Evolutionary conservation across 768 basidiomycete genomes (phyloP), one percentile per base, ranked within the genome.

Genomic region (Hygrocybe coccinea): DNA sequence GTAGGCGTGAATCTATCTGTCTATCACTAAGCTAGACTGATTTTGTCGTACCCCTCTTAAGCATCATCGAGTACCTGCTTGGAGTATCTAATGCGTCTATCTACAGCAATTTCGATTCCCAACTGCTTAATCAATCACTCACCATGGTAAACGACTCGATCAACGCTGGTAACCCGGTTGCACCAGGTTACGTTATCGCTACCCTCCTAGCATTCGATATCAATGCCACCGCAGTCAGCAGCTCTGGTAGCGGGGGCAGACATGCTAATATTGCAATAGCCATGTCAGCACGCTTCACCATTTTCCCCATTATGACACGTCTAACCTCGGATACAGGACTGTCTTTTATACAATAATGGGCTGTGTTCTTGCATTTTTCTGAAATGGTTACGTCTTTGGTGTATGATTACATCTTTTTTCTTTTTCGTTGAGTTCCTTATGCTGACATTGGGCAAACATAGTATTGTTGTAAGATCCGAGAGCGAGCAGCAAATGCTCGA

Each of bases 331-430:
- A 29, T 3, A 49, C 29, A 52, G 89, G 90, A 87, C 91, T 54
- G 78, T 91, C 29, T 74, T 91, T n/a, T 95, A 95, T 65, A 83
- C 83, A 3, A 91, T 95, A 61, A 93, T 91, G 1, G 94, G 91
- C 3, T 86, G 89, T 60, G 91, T 97, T 37, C 89, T 89, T 21
- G 82, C 83, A 22, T 74, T 94, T 19, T 95, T 97, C 71, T 83
- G 85, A n/a, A 59, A 71, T 89, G 44, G 91, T 97, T 56, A 88
- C 59, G 71, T 93, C 12, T 86, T 88, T 15, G 93, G 94, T 15
- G 89, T 89, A 70, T 53, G 85, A 73, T 12, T 25, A 24, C 9
- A 21, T 48, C 36, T 21, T 3, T 22, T 2, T n/a, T n/a, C n/a
- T n/a, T 54, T 41, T 37, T 56, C 15, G 48, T 36, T 7, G 47